Conservation (phyloP, 208 protist genomes). For the Acanthamoeba healyi region DNA sequence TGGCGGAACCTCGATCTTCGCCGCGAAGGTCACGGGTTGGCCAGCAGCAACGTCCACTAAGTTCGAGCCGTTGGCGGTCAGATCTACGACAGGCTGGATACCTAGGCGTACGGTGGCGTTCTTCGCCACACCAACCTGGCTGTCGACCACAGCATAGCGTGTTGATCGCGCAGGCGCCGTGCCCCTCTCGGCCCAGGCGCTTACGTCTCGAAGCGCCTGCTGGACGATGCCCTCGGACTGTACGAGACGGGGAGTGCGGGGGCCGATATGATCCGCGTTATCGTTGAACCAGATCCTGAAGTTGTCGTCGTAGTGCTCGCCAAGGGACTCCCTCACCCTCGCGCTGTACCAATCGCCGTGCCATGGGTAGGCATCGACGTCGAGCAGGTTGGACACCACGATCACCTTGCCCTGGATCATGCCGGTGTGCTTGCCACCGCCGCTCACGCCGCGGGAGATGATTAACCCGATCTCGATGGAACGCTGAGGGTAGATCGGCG, state of each 20-base stretch:
- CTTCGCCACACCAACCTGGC: not conserved
- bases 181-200: slow-evolving; percentile 30
- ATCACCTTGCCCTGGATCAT: slow-evolving; percentile 21
- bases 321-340: slow-evolving; percentile 50
- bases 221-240: not conserved
- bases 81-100: slow-evolving; percentile 3
- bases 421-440: slow-evolving; percentile 14
- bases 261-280: slow-evolving; percentile 29
- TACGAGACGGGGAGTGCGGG: not conserved
- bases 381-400: slow-evolving; percentile 19
- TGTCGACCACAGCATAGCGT: not conserved
- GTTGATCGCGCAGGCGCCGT: not conserved
- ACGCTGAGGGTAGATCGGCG: slow-evolving; percentile 17
- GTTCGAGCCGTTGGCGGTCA: not conserved
- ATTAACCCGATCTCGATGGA: not conserved
- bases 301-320: slow-evolving; percentile 36
- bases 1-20: not conserved
- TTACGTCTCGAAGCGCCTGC: not conserved
- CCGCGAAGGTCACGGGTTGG: slow-evolving; percentile 19
- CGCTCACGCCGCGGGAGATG: not conserved
- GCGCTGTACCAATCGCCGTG: slow-evolving; percentile 32
- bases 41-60: not conserved
- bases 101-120: not conserved
- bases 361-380: slow-evolving; percentile 52
- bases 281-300: slow-evolving; percentile 53